Percentiles rank a stretch among this genome's conserved stretches.
Conservation (phyloP, 345 rosid genomes). For the Erodium maritimum region DNA sequence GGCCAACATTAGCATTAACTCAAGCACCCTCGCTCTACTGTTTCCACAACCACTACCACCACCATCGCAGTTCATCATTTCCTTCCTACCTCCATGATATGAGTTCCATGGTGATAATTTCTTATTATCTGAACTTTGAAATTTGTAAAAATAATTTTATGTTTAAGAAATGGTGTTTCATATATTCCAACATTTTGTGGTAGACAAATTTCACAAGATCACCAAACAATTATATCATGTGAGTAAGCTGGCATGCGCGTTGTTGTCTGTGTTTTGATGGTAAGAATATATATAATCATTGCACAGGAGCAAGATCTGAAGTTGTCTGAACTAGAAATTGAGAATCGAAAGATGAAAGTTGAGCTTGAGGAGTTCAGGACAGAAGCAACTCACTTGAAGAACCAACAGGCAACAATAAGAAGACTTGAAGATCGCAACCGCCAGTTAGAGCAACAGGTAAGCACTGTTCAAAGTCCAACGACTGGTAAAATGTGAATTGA, state of each 20-base stretch:
- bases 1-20: background rate
- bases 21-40: background rate
- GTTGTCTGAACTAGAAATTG: slow-evolving; percentile 77
- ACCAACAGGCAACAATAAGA: slow-evolving; percentile 98
- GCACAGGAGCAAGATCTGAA: slow-evolving; percentile 90
- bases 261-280: background rate
- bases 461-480: slow-evolving; percentile 9
- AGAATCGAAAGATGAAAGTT: slow-evolving; percentile 91
- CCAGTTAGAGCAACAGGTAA: slow-evolving; percentile 94
- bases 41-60: background rate
- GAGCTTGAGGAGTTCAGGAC: slow-evolving; percentile 93
- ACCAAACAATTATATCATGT: background rate
- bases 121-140: too few species aligned
- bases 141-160: too few species aligned
- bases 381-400: slow-evolving; percentile 92
- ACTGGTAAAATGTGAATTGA: background rate
- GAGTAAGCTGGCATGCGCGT: background rate
- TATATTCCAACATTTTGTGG: too few species aligned
- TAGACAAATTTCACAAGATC: background rate
- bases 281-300: slow-evolving; percentile 6
- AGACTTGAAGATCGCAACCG: slow-evolving; percentile 96
- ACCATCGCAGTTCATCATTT: background rate
- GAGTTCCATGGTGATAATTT: background rate
- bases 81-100: background rate
- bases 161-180: too few species aligned